Evolutionary conservation across 176 grass and related monocot genomes (phyloP).

Genomic region (Pontederia crassipes): DNA sequence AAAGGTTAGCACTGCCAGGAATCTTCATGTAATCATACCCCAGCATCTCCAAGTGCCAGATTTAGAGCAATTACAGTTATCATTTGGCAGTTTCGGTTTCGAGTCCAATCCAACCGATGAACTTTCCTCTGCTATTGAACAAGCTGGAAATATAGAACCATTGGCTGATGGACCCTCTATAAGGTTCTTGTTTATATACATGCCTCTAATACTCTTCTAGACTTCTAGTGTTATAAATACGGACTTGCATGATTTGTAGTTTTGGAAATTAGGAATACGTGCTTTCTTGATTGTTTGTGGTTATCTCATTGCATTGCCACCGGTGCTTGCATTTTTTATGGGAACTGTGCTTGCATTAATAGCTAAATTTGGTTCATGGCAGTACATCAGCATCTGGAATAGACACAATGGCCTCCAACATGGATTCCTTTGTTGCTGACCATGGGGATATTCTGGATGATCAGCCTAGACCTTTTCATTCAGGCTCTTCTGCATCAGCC

Average conservation of each 20-base stretch:
- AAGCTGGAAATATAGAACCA: constrained; percentile 38
- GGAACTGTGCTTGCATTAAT: too few relatives aligned
- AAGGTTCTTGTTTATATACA: not conserved
- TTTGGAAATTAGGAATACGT: not conserved
- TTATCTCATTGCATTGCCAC: too few relatives aligned
- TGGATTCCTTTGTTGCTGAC: constrained; percentile 22
- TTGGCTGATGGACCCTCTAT: constrained; percentile 19
- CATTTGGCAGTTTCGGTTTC: constrained; percentile 63
- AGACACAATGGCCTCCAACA: constrained; percentile 9
- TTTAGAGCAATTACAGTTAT: constrained; percentile 43
- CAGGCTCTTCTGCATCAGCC: constrained; percentile 27
- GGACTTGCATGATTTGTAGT: constrained; percentile 14
- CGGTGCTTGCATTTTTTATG: too few relatives aligned
- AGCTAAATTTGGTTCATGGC: constrained; percentile 8
- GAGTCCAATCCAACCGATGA: constrained; percentile 29
- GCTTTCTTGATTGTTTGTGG: too few relatives aligned
- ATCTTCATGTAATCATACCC: constrained; percentile 66
- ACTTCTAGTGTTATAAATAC: too few relatives aligned
- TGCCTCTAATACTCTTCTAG: too few relatives aligned
- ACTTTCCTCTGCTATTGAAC: constrained; percentile 14
- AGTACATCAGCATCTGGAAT: constrained; percentile 34
- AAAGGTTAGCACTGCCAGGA: constrained; percentile 34
- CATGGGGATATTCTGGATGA: constrained; percentile 34
- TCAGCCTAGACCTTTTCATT: constrained; percentile 34
- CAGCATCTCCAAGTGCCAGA: constrained; percentile 63